Evolutionary conservation across 805 yeast species (phyloP), one percentile per base, ranked within the genome.

Genomic region (Candida andamanensis): DNA sequence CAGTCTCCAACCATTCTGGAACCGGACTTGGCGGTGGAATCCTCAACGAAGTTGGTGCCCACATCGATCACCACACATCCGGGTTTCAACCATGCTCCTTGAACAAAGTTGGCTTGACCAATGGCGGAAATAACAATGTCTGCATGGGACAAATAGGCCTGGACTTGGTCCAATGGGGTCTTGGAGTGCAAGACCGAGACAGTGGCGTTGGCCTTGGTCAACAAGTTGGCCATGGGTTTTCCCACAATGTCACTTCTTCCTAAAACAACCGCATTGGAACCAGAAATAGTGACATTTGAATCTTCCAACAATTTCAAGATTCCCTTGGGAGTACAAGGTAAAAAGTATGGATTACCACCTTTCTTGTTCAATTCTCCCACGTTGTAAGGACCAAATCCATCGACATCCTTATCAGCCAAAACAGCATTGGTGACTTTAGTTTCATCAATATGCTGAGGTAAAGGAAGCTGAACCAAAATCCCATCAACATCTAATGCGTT

Each of bases 221-320:
- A 64, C 54, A 84, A 63, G 21, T 79, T 72, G 26, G 90, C 77
- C 36, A 83, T 76, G 24, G 95, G 95, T 33, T 79, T 74, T 39
- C 95, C 95, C 18, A 84, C 95, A 44, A 84, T 84, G 57, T 84
- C 90, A 23, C 89, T 80, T 60, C 95, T 73, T 29, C 95, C 95
- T 41, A 84, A 62, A 15, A 84, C 87, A 25, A 84, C 92, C n/a
- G 89, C 90, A 48, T 76, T 70, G 39, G 78, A 72, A 41, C 92
- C 92, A 19, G 61, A 52, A 28, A 83, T 52, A 6, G 61, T 56
- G 15, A 80, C 71, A 13, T 75, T 71, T 19, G 82, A 67, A 41
- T 72, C 68, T 42, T 74, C 60, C 37, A 84, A 62, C 41, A 84
- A 62, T 48, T 74, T 73, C 59, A 84, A 72, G 45, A 82, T 76